A percentile compares a stretch with the other conserved stretches of the same genome.
Evolutionary conservation across 768 basidiomycete species (phyloP).

Genomic region (Termitomyces sp.): DNA sequence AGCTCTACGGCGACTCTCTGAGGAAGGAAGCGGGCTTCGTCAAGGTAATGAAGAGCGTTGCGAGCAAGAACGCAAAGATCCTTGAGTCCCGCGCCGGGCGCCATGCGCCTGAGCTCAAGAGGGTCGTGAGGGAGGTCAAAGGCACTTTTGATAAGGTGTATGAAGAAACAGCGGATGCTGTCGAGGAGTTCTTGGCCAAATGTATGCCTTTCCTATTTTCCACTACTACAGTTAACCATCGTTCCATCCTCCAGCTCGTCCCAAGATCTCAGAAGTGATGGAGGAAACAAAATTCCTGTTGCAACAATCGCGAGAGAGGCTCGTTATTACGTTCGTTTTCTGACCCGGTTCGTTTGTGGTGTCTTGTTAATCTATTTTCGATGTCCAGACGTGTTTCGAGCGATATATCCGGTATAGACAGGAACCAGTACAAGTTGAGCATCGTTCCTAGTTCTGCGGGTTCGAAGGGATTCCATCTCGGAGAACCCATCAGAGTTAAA

Average conservation of each 20-base stretch:
- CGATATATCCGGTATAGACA: constrained; percentile 79
- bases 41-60: constrained; percentile 95
- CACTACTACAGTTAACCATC: neutral
- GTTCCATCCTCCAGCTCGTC: constrained; percentile 60
- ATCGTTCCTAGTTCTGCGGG: constrained; percentile 53
- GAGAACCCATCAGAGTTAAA: constrained; percentile 81
- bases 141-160: constrained; percentile 96
- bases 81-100: constrained; percentile 75
- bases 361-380: constrained; percentile 1
- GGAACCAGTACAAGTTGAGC: constrained; percentile 72
- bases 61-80: constrained; percentile 75
- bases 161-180: constrained; percentile 87
- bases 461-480: constrained; percentile 74
- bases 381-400: constrained; percentile 72
- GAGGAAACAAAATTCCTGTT: constrained; percentile 91
- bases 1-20: constrained; percentile 89
- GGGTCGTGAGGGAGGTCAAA: constrained; percentile 83
- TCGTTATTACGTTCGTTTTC: constrained; percentile 83
- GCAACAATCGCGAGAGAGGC: constrained; percentile 85
- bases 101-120: constrained; percentile 79
- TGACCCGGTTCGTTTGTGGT: neutral
- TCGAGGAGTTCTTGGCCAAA: constrained; percentile 91
- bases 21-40: constrained; percentile 97
- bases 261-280: constrained; percentile 84
- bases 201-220: constrained; percentile 51